A percentile compares a stretch with the other conserved stretches of the same genome.
phyloP scores from a whole-genome alignment of 1,284 basidiomycete genomes.

The Ceratobasidium sp. region DNA sequence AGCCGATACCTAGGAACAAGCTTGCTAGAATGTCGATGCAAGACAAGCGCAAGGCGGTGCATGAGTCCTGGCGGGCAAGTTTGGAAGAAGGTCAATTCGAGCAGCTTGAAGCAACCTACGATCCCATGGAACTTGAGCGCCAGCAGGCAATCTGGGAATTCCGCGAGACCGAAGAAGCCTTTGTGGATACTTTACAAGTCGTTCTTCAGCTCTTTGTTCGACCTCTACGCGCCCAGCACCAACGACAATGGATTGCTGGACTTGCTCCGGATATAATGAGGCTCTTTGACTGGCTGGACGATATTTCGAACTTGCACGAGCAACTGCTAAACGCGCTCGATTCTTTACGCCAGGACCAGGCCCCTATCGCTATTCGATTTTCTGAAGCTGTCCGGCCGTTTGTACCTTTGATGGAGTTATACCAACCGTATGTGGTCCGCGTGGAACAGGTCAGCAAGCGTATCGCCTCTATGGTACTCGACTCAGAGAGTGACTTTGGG shows the following conservation, averaged over 20 bases:
- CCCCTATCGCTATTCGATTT: slow-evolving; percentile 61
- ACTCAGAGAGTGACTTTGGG: slow-evolving; percentile 74
- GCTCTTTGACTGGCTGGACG: slow-evolving; percentile 86
- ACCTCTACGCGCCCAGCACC: slow-evolving; percentile 76
- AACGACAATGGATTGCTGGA: slow-evolving; percentile 78
- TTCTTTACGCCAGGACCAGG: slow-evolving; percentile 58
- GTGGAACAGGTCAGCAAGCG: slow-evolving; percentile 68
- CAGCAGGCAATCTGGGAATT: slow-evolving; percentile 77
- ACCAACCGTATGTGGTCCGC: slow-evolving; percentile 84
- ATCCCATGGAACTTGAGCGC: slow-evolving; percentile 64
- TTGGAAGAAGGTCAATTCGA: not conserved
- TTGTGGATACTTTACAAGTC: slow-evolving; percentile 71
- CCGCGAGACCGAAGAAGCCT: slow-evolving; percentile 71
- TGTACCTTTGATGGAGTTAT: slow-evolving; percentile 75
- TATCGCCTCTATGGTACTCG: slow-evolving; percentile 66
- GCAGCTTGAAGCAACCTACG: not conserved
- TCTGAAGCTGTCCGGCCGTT: slow-evolving; percentile 69
- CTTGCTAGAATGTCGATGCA: slow-evolving; percentile 7
- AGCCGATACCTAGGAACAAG: no score
- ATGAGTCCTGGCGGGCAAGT: slow-evolving; percentile 24
- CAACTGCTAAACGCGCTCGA: slow-evolving; percentile 66
- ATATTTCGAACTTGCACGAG: slow-evolving; percentile 79
- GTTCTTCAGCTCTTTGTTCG: slow-evolving; percentile 76
- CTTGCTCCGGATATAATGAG: slow-evolving; percentile 73
- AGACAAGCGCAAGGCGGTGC: slow-evolving; percentile 29